Base-by-base conservation (phyloP, 805 yeast genomes). In the Myxozyma neotropica region DNA sequence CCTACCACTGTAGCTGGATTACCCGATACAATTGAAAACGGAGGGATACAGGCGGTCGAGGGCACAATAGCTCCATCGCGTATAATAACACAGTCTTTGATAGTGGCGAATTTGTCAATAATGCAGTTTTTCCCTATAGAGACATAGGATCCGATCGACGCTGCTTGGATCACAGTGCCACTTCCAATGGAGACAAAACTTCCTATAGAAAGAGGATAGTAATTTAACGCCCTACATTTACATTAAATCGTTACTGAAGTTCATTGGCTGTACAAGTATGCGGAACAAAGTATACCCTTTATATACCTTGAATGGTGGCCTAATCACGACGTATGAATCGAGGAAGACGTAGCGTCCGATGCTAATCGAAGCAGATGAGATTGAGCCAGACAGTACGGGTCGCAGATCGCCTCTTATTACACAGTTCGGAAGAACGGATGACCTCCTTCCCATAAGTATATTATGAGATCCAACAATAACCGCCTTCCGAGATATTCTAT, bases 141-240 rank as follows among this genome's bases (percentile, higher is more conserved):
- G 2, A 75, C 78, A 27, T 66, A 62, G 3, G 75, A 71, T 3
- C 80, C 80, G 7, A 77, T 69, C n/a, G 69, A 53, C 3, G 77
- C 77, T 5, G 79, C 78, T 50, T 72, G 66, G 15, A 75, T 51
- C 5, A 40, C 46, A 1, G 72, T 55, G 39, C 63, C 52, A n/a
- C 50, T 52, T 23, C 78, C 80, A 8, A 77, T 65, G 24, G 64
- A 64, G 13, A 77, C 80, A 49, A 61, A 70, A 44, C 69, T 69
- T 23, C 80, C 80, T 15, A 77, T 69, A 39, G 70, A 66, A 36
- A 73, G 54, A 0, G 79, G 78, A 52, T 71, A 72, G 53, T 65
- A 69, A 31, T 26, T 67, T 58, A 49, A 19, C 2, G 53, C 39
- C 3, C 63, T 61, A 29, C 7, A 46, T 13, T 13, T 27, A n/a